phyloP scores from a whole-genome alignment of 495 filamentous ascomycete species.

The Tuber indicum region DNA sequence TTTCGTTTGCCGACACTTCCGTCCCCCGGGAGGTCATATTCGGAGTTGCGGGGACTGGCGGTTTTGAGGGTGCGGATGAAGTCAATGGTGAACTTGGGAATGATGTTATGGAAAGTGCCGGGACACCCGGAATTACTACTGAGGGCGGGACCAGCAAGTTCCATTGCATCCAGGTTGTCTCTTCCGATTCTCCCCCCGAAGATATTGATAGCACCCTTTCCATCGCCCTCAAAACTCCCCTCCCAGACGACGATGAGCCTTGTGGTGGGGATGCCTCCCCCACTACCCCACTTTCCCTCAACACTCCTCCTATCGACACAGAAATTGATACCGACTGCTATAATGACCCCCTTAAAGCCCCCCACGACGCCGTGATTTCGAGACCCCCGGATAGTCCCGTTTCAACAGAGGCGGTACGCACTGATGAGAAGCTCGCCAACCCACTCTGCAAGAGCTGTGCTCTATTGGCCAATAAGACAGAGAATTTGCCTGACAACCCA shows the following conservation, averaged over 20 bases:
- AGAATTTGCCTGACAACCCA: not conserved
- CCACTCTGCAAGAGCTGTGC: not conserved
- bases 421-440: not conserved
- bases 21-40: too few species aligned
- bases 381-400: not conserved
- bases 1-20: too few species aligned
- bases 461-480: not conserved
- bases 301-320: not conserved
- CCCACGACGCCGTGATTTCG: not conserved
- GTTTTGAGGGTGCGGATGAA: too few species aligned
- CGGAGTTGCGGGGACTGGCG: too few species aligned
- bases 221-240: too few species aligned
- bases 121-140: too few species aligned
- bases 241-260: not conserved
- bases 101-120: too few species aligned
- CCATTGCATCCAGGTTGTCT: too few species aligned
- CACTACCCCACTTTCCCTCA: not conserved
- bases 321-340: not conserved
- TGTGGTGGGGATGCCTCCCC: not conserved
- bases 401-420: not conserved
- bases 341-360: not conserved
- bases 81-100: too few species aligned
- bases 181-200: too few species aligned
- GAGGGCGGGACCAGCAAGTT: too few species aligned
- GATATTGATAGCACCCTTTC: too few species aligned